Percentiles rank a stretch among this genome's conserved stretches.
phyloP scores from a whole-genome alignment of 1,284 basidiomycete species.

The Leccinum subspadiceum region DNA sequence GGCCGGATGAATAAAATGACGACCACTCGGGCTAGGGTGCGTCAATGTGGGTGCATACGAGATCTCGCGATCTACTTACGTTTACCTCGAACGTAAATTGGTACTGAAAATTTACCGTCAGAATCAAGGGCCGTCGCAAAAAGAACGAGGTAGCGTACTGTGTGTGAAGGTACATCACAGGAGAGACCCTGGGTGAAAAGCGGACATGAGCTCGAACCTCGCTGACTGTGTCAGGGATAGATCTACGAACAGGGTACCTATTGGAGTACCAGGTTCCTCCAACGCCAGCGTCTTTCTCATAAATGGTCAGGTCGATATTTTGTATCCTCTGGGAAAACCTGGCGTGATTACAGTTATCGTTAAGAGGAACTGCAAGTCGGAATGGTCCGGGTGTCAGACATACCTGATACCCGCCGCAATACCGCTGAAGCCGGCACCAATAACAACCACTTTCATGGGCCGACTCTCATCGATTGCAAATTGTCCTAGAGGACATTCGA shows the following conservation, averaged over 20 bases:
- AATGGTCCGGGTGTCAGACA: not conserved
- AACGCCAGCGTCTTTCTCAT: slow-evolving; percentile 24
- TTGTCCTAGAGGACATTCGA: slow-evolving; percentile 8
- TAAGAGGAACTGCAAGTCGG: not conserved
- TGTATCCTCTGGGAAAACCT: slow-evolving; percentile 55
- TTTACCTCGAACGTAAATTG: slow-evolving; percentile 56
- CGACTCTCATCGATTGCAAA: slow-evolving; percentile 20
- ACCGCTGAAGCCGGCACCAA: slow-evolving; percentile 34
- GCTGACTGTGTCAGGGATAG: not conserved
- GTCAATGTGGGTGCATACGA: not conserved
- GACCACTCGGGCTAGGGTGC: slow-evolving; percentile 52
- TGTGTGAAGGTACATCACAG: slow-evolving; percentile 54
- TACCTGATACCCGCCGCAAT: slow-evolving; percentile 47
- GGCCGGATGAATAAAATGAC: slow-evolving; percentile 55
- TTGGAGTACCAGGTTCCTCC: slow-evolving; percentile 58
- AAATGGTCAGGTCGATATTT: slow-evolving; percentile 57
- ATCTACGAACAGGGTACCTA: slow-evolving; percentile 35
- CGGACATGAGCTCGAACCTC: not conserved
- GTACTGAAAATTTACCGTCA: slow-evolving; percentile 40
- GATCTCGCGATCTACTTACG: slow-evolving; percentile 25
- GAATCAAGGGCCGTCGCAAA: not conserved
- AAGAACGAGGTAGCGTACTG: slow-evolving; percentile 32
- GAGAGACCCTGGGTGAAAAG: not conserved
- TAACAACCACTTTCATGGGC: slow-evolving; percentile 17
- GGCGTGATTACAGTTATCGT: not conserved